A percentile compares a stretch with the other conserved stretches of the same genome.
phyloP scores from a whole-genome alignment of 2,329 filamentous ascomycete species.

The Rhexocercosporidium sp. region DNA sequence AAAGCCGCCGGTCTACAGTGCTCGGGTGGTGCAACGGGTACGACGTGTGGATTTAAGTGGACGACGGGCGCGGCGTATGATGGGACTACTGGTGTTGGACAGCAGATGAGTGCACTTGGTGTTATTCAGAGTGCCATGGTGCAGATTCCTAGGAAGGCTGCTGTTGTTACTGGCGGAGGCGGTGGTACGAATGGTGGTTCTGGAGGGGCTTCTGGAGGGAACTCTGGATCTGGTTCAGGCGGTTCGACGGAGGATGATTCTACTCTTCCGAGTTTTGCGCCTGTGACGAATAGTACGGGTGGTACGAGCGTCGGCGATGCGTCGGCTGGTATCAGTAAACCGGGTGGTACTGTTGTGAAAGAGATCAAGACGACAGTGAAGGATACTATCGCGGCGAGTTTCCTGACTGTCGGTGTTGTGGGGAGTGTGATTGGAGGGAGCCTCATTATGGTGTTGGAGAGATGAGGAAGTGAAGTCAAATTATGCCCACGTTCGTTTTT shows the following conservation, averaged over 20 bases:
- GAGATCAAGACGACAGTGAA: conserved; percentile 47
- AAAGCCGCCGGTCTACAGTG: conserved; percentile 62
- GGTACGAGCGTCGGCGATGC: conserved; percentile 58
- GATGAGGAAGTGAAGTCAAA: conserved; percentile 38
- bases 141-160: conserved; percentile 49
- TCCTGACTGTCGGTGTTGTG: conserved; percentile 63
- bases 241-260: background rate
- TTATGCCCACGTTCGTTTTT: background rate
- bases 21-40: conserved; percentile 59
- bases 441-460: conserved; percentile 52
- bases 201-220: conserved; percentile 24
- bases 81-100: conserved; percentile 65
- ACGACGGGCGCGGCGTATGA: conserved; percentile 60
- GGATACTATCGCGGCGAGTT: conserved; percentile 71
- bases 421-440: conserved; percentile 59
- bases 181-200: conserved; percentile 61
- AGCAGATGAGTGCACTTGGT: conserved; percentile 74
- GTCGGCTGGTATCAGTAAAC: conserved; percentile 31
- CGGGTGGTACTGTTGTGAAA: conserved; percentile 1
- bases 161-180: conserved; percentile 49
- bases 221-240: conserved; percentile 20
- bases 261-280: conserved; percentile 6
- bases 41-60: conserved; percentile 67
- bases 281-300: conserved; percentile 46
- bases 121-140: conserved; percentile 65